Percentiles rank a stretch among this genome's conserved stretches.
Evolutionary conservation across 2,329 filamentous ascomycete species (phyloP).

Genomic region (Sporothrix brunneoviolacea): DNA sequence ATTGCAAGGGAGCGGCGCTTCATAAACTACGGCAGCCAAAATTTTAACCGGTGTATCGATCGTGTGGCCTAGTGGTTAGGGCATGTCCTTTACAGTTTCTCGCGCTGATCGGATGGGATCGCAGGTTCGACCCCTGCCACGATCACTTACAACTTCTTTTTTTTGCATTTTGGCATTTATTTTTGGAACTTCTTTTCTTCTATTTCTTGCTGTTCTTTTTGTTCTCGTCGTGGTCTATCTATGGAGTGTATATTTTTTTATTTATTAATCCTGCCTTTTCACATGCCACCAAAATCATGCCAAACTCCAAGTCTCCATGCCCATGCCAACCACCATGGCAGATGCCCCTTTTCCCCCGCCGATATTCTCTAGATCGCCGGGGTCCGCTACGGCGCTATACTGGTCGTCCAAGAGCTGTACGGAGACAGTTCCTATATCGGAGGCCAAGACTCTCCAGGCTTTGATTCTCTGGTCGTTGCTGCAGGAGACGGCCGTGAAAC

Average conservation of each 20-base stretch:
- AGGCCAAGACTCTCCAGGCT: slow-evolving; percentile 38
- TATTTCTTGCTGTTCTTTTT: background rate
- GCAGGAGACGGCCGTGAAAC: slow-evolving; percentile 22
- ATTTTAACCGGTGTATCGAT: slow-evolving; percentile 11
- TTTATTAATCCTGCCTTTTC: too few species aligned
- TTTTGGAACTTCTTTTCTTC: background rate
- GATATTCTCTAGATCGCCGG: slow-evolving; percentile 44
- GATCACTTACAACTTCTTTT: slow-evolving; percentile 16
- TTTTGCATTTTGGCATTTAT: background rate
- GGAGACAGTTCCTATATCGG: background rate
- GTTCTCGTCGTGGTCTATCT: background rate
- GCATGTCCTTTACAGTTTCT: slow-evolving; percentile 23
- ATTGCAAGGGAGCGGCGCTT: background rate
- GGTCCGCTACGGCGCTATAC: slow-evolving; percentile 56
- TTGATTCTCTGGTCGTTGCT: slow-evolving; percentile 59
- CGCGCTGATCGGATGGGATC: slow-evolving; percentile 22
- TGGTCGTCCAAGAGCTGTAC: slow-evolving; percentile 40
- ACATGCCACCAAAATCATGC: background rate
- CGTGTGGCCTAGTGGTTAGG: slow-evolving; percentile 25
- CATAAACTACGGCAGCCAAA: too few species aligned
- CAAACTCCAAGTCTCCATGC: slow-evolving; percentile 38
- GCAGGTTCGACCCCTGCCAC: slow-evolving; percentile 25
- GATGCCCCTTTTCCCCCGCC: background rate
- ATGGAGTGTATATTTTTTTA: too few species aligned
- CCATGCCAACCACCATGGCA: slow-evolving; percentile 38